phyloP scores from a whole-genome alignment of 2,329 filamentous ascomycete genomes.

The Paecilomyces formosus region DNA sequence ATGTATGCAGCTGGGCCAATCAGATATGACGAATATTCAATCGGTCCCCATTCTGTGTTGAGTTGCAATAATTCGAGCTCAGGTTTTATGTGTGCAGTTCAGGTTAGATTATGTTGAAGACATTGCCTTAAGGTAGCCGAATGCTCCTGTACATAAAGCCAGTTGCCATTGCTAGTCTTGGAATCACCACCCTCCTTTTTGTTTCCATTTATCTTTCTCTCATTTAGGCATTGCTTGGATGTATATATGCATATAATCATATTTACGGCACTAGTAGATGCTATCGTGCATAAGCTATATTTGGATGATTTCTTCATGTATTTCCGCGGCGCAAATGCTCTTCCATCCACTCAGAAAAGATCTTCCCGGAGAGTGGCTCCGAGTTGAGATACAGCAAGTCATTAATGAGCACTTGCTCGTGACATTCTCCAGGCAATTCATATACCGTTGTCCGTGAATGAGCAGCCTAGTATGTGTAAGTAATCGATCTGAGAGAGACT shows the following conservation, averaged over 20 bases:
- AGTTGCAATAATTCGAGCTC: background rate
- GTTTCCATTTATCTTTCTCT: background rate
- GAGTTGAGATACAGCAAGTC: background rate
- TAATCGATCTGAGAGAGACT: background rate
- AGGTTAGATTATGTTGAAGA: background rate
- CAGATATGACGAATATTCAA: background rate
- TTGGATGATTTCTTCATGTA: background rate
- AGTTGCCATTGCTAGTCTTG: no score
- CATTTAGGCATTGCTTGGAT: background rate
- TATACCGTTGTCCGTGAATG: slow-evolving; percentile 3
- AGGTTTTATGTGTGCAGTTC: background rate
- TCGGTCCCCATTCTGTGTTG: background rate
- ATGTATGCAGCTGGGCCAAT: background rate
- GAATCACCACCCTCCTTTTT: background rate
- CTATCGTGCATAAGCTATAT: background rate
- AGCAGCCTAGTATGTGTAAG: background rate
- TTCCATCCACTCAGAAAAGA: slow-evolving; percentile 3
- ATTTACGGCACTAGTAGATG: background rate
- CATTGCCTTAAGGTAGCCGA: no score
- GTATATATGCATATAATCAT: no score
- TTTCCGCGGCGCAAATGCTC: slow-evolving; percentile 1
- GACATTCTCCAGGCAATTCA: slow-evolving; percentile 1
- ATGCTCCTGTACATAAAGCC: no score
- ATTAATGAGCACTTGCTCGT: slow-evolving; percentile 4
- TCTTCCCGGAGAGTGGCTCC: background rate